Evolutionary conservation across 2,329 filamentous ascomycete species (phyloP).

Genomic region (Corniculantispora saksenae): DNA sequence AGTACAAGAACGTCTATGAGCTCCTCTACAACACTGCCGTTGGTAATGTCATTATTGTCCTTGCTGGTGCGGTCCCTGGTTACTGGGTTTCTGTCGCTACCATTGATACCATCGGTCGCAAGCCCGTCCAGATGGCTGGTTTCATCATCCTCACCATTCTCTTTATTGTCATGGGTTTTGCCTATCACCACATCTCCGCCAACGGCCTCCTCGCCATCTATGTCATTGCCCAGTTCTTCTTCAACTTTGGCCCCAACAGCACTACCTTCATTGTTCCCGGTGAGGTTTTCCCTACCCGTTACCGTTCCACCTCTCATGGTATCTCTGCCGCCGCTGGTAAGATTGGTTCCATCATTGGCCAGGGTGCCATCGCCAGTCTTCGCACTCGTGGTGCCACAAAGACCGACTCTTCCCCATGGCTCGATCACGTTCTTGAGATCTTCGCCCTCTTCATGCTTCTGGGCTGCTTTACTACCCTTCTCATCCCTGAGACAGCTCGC

Average conservation of each 20-base stretch:
- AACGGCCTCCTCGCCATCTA: conserved; percentile 58
- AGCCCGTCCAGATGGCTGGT: conserved; percentile 71
- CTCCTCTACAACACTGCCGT: conserved; percentile 73
- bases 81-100: conserved; percentile 80
- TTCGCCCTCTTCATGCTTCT: conserved; percentile 75
- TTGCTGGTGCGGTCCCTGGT: conserved; percentile 76
- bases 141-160: conserved; percentile 63
- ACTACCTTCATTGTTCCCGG: conserved; percentile 60
- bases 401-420: conserved; percentile 57
- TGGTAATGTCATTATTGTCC: conserved; percentile 77
- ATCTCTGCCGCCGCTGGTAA: conserved; percentile 58
- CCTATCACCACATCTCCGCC: conserved; percentile 53
- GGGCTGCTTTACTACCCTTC: conserved; percentile 66
- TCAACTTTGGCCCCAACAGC: conserved; percentile 60
- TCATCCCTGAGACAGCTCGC: conserved; percentile 74
- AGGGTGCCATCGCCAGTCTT: conserved; percentile 58
- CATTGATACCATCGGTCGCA: conserved; percentile 74
- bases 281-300: conserved; percentile 58
- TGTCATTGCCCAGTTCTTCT: conserved; percentile 59
- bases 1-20: conserved; percentile 61
- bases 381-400: conserved; percentile 46
- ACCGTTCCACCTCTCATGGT: conserved; percentile 58
- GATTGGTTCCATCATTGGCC: conserved; percentile 58
- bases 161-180: conserved; percentile 64
- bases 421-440: conserved; percentile 77